These are phyloP conservation scores for Penicillium italicum DNA, from an alignment of 2,329 filamentous ascomycete genomes.

Conservation along the genomic window DNA sequence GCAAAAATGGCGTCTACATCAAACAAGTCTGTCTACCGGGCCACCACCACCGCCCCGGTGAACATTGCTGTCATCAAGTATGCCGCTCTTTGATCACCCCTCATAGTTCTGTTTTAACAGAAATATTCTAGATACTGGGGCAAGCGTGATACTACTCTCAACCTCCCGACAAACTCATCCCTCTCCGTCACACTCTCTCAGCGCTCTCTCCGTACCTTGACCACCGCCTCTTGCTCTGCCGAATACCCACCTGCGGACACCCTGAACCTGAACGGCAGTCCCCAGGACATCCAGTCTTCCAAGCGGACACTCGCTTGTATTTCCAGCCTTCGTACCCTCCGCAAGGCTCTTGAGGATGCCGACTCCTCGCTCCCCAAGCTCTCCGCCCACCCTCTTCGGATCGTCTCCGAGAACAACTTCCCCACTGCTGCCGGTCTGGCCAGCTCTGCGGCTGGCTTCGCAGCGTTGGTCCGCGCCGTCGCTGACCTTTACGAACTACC, in stretches of 20 bases:
- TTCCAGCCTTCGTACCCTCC: slow-evolving; percentile 74
- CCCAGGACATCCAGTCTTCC: slow-evolving; percentile 74
- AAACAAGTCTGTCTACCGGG: slow-evolving; percentile 66
- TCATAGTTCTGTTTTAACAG: slow-evolving; percentile 13
- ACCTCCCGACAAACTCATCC: slow-evolving; percentile 96
- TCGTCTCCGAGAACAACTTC: slow-evolving; percentile 98
- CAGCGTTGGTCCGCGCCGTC: slow-evolving; percentile 70
- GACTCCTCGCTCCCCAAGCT: slow-evolving; percentile 78
- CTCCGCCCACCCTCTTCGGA: slow-evolving; percentile 69
- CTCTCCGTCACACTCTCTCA: slow-evolving; percentile 96
- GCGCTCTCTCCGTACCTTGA: slow-evolving; percentile 88
- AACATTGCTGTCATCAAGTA: slow-evolving; percentile 99
- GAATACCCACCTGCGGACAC: slow-evolving; percentile 64
- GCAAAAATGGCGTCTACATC: slow-evolving; percentile 34
- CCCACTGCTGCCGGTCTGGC: slow-evolving; percentile 89
- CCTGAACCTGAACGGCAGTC: slow-evolving; percentile 77
- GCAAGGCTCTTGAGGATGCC: slow-evolving; percentile 68
- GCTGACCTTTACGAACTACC: slow-evolving; percentile 87
- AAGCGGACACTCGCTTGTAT: slow-evolving; percentile 94
- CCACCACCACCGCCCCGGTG: slow-evolving; percentile 93
- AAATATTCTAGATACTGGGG: slow-evolving; percentile 72
- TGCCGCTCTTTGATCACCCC: slow-evolving; percentile 24
- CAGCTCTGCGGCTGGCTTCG: slow-evolving; percentile 62
- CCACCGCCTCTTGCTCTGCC: slow-evolving; percentile 84
- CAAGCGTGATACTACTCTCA: slow-evolving; percentile 88